Evolutionary conservation across 2,329 filamentous ascomycete genomes (phyloP).

Genomic region (Diaporthe citriasiana): DNA sequence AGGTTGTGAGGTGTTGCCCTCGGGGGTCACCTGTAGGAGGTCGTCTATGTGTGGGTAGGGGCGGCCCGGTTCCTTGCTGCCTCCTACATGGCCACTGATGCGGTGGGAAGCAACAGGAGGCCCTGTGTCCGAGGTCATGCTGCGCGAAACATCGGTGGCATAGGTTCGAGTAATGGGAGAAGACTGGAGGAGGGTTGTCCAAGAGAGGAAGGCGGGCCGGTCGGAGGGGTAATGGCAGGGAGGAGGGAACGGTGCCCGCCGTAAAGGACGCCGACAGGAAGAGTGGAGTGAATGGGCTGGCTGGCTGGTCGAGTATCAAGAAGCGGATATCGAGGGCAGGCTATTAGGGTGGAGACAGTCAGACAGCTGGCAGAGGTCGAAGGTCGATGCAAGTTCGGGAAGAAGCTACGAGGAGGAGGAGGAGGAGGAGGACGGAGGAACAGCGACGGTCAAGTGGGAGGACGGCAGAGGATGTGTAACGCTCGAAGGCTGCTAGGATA

Average conservation of each 20-base stretch:
- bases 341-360: not conserved
- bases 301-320: conserved; percentile 5
- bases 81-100: conserved; percentile 36
- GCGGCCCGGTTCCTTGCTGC: conserved; percentile 38
- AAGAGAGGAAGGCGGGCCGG: not conserved
- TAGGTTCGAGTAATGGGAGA: not conserved
- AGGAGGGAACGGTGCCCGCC: not conserved
- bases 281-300: conserved; percentile 7
- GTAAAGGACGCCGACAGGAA: not conserved
- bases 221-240: not conserved
- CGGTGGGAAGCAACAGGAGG: conserved; percentile 28
- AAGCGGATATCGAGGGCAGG: conserved; percentile 6
- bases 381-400: not conserved
- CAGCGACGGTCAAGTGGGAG: not conserved
- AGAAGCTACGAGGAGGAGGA: not conserved
- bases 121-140: conserved; percentile 22
- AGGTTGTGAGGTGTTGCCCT: conserved; percentile 64
- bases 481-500: not conserved
- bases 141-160: conserved; percentile 35
- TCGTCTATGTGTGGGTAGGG: conserved; percentile 69
- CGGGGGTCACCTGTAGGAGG: conserved; percentile 60
- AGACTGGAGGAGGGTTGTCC: not conserved
- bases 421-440: not conserved
- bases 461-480: not conserved
- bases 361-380: conserved; percentile 4